phyloP scores from a whole-genome alignment of 768 basidiomycete species.

The Naganishia randhawae region DNA sequence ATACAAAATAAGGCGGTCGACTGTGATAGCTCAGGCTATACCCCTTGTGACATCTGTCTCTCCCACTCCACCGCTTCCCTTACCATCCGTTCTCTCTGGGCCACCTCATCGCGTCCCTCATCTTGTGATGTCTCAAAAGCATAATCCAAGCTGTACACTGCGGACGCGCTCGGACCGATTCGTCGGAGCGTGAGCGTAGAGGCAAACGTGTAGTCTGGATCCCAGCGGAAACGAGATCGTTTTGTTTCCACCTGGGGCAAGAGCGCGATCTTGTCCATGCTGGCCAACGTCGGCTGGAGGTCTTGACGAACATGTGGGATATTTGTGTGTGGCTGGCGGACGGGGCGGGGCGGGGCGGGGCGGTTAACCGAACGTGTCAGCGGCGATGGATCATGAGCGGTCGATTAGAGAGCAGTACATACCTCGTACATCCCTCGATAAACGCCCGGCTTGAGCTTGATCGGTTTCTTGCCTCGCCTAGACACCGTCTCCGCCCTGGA shows the following conservation, averaged over 20 bases:
- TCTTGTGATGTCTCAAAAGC: slow-evolving; percentile 28
- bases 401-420: background rate
- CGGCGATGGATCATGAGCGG: background rate
- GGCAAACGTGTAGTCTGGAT: background rate
- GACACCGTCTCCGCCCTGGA: slow-evolving; percentile 27
- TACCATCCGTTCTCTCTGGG: slow-evolving; percentile 14
- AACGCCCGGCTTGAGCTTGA: slow-evolving; percentile 35
- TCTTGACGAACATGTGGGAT: slow-evolving; percentile 42
- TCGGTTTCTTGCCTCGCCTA: slow-evolving; percentile 33
- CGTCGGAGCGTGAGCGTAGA: slow-evolving; percentile 19
- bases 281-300: slow-evolving; percentile 36
- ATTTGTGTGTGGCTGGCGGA: slow-evolving; percentile 46
- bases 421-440: slow-evolving; percentile 42
- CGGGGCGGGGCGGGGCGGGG: no score
- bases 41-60: background rate
- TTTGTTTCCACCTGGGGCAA: slow-evolving; percentile 31
- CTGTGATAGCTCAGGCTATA: no score
- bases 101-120: slow-evolving; percentile 23
- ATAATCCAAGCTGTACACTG: slow-evolving; percentile 44
- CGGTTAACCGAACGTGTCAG: no score
- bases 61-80: slow-evolving; percentile 27
- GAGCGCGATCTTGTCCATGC: slow-evolving; percentile 2
- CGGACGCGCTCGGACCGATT: slow-evolving; percentile 26
- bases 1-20: background rate
- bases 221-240: slow-evolving; percentile 20